Conservation (phyloP, 2,329 filamentous ascomycete genomes). For the Didymella glomerata region DNA sequence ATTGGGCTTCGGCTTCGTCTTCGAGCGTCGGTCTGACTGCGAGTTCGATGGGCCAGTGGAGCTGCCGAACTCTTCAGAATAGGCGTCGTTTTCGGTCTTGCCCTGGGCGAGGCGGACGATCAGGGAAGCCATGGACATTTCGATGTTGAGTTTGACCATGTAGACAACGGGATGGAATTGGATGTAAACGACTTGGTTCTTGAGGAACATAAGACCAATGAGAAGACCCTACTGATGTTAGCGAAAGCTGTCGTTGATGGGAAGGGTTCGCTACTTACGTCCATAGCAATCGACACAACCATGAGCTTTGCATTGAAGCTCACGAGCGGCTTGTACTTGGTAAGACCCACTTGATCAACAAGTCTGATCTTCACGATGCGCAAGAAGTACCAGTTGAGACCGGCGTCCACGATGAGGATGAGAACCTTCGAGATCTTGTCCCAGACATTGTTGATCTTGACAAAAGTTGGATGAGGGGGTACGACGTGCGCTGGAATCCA, state of each 20-base stretch:
- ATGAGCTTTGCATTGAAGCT: conserved; percentile 55
- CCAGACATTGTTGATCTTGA: conserved; percentile 61
- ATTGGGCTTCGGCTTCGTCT: conserved; percentile 11
- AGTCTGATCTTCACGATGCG: conserved; percentile 51
- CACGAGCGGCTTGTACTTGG: conserved; percentile 53
- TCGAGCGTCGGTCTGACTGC: conserved; percentile 23
- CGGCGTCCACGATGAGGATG: conserved; percentile 60
- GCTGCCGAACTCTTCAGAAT: conserved; percentile 28
- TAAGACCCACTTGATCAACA: conserved; percentile 50
- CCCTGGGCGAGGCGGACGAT: conserved; percentile 50
- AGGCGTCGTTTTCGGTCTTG: conserved; percentile 40
- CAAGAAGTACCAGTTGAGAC: conserved; percentile 64
- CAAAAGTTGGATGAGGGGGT: conserved; percentile 50
- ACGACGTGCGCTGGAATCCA: conserved; percentile 61
- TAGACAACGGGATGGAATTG: conserved; percentile 56
- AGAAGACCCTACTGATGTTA: conserved; percentile 40
- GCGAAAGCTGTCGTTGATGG: background rate
- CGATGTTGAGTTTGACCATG: conserved; percentile 57
- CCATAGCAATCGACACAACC: conserved; percentile 53
- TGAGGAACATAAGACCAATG: conserved; percentile 53
- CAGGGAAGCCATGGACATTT: conserved; percentile 56
- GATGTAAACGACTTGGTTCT: conserved; percentile 50
- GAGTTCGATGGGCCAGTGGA: conserved; percentile 32
- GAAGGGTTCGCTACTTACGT: conserved; percentile 37
- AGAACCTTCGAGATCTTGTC: conserved; percentile 63